A percentile compares a stretch with the other conserved stretches of the same genome.
Conservation (phyloP, 2,329 filamentous ascomycete genomes). For the Moelleriella libera region DNA sequence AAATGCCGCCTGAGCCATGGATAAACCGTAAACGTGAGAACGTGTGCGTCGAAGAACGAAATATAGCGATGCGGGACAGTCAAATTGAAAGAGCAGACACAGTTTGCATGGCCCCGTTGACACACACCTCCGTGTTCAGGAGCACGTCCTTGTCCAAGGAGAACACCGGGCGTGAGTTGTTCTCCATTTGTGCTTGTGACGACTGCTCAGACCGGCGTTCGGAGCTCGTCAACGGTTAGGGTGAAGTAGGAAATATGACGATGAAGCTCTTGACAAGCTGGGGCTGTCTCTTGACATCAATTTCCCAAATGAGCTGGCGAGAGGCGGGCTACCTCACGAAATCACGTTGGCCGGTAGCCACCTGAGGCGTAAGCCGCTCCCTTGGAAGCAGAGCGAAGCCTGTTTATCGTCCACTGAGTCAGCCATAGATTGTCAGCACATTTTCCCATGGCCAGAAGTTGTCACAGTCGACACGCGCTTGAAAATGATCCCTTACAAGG, state of each 20-base stretch:
- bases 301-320: constrained; percentile 5
- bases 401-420: constrained; percentile 75
- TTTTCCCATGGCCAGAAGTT: constrained; percentile 63
- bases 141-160: neutral
- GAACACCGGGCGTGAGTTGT: neutral
- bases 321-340: constrained; percentile 8
- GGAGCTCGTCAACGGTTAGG: neutral
- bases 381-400: constrained; percentile 73
- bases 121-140: neutral
- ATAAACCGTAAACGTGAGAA: constrained; percentile 16
- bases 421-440: constrained; percentile 59
- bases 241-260: constrained; percentile 8
- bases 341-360: constrained; percentile 21
- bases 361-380: constrained; percentile 37
- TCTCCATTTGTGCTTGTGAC: neutral
- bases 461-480: constrained; percentile 65
- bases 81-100: constrained; percentile 7
- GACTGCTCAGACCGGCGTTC: neutral
- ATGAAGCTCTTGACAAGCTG: constrained; percentile 1
- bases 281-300: neutral
- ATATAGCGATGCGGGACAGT: constrained; percentile 23
- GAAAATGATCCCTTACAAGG: constrained; percentile 80
- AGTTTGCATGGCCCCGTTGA: neutral
- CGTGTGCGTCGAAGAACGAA: constrained; percentile 26
- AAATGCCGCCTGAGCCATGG: constrained; percentile 24